Conservation (phyloP, 1,284 basidiomycete genomes). For the Rhodotorula sp. region DNA sequence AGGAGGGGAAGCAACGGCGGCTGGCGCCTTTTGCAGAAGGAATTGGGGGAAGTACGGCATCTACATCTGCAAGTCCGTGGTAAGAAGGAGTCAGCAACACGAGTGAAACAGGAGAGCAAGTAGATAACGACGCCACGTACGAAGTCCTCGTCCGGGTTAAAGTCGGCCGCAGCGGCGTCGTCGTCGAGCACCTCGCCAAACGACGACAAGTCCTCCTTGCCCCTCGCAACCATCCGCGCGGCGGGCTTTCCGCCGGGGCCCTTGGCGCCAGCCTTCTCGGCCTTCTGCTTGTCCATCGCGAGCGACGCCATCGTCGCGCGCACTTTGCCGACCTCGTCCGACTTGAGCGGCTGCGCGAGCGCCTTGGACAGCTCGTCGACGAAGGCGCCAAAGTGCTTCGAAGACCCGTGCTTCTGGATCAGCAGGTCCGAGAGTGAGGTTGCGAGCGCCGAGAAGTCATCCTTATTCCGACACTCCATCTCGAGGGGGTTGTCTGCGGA, state of each 20-base stretch:
- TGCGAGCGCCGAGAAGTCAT: conserved; percentile 76
- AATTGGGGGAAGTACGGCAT: not conserved
- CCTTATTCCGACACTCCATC: conserved; percentile 69
- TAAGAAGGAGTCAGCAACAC: no score
- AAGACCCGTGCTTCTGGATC: conserved; percentile 72
- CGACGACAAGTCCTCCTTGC: conserved; percentile 38
- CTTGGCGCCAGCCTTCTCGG: conserved; percentile 60
- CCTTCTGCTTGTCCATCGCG: conserved; percentile 91
- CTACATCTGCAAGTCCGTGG: not conserved
- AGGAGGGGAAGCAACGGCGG: not conserved
- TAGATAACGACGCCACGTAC: conserved; percentile 14
- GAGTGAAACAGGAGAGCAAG: no score
- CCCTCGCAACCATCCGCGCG: conserved; percentile 29
- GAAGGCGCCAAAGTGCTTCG: conserved; percentile 77
- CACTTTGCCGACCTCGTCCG: conserved; percentile 84
- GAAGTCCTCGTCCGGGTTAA: conserved; percentile 42
- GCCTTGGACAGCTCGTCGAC: conserved; percentile 77
- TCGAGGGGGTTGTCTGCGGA: conserved; percentile 30
- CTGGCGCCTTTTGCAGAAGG: not conserved
- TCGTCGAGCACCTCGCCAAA: conserved; percentile 46
- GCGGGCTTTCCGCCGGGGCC: conserved; percentile 33
- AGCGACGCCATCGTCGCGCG: conserved; percentile 77
- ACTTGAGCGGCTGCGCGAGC: conserved; percentile 71
- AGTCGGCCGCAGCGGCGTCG: conserved; percentile 27
- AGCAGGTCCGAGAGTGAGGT: conserved; percentile 69